Base-by-base conservation (phyloP, 202 grass and related monocot species). In the Setaria viridis region DNA sequence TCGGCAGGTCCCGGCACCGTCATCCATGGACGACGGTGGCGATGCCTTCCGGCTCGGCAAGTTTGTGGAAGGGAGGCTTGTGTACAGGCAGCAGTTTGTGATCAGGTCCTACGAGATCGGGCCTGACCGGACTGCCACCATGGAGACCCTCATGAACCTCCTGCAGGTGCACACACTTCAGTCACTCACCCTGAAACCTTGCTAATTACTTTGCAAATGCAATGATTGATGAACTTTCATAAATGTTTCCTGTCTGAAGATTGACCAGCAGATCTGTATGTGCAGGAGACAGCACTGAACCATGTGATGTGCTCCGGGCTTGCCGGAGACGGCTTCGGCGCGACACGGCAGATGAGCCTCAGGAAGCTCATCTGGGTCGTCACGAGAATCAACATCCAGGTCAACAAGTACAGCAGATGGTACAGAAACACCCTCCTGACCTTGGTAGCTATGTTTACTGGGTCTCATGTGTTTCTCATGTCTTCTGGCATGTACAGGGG, bases 301-400 rank as follows among this genome's bases (percentile, higher is more conserved):
- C 85, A 91, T 85, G 89, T 91, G 20, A 91, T 87, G 89, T 88
- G 89, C 77, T 91, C 89, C 50, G 89, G 85, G 29, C 89, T 91
- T 0, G 81, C 81, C 19, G 74, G 85, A 0, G 85, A 91, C 6
- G 85, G 89, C 0, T 91, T 91, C 39, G 89, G 89, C 2, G 85
- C 85, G 19, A 91, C 89, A 3, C 56, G 53, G 25, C 51, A 91
- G 64, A 91, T 88, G 89, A 88, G 70, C 29, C 85, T 91, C 33
- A 88, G 85, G 71, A 85, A 91, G 74, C 89, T 91, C 71, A 91
- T 91, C 17, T 88, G 85, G 89, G 85, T 91, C 12, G 85, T 91
- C 17, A 91, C 89, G 21, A 65, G 85, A 35, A 91, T 91, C 77
- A 88, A 88, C 81, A 91, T 88, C 49, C 89, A 91, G 67, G 85